phyloP scores from a whole-genome alignment of 148 eudicot species.

The Spergularia marina region DNA sequence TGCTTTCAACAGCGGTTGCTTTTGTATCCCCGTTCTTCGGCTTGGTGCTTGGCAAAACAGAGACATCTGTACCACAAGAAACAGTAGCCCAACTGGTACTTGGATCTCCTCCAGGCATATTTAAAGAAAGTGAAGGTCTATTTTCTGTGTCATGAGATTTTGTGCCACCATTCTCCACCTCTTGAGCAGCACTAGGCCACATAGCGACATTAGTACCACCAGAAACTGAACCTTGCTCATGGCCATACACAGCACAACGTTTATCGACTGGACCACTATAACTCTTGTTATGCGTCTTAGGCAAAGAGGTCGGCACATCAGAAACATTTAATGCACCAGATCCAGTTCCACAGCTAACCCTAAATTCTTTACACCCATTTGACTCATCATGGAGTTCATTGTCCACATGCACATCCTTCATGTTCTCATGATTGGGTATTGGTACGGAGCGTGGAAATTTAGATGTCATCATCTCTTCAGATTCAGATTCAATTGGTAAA shows the following conservation, averaged over 20 bases:
- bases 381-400: conserved; percentile 17
- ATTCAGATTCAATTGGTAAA: conserved; percentile 15
- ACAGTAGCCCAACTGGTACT: conserved; percentile 16
- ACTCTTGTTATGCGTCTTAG: conserved; percentile 13
- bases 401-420: conserved; percentile 16
- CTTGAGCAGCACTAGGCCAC: conserved; percentile 21
- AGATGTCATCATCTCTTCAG: conserved; percentile 19
- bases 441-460: conserved; percentile 25
- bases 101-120: conserved; percentile 15
- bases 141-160: conserved; percentile 14
- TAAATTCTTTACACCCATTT: conserved; percentile 14
- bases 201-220: conserved; percentile 16
- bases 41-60: neutral
- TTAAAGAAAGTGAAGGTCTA: conserved; percentile 3
- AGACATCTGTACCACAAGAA: conserved; percentile 8
- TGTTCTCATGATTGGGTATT: conserved; percentile 22
- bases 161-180: conserved; percentile 14
- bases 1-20: conserved; percentile 9
- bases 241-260: conserved; percentile 19
- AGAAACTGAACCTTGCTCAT: conserved; percentile 18
- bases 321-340: conserved; percentile 13
- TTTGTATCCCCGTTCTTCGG: neutral
- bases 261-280: conserved; percentile 16
- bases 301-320: conserved; percentile 10
- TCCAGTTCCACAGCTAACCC: conserved; percentile 12